A percentile compares a stretch with the other conserved stretches of the same genome.
These are phyloP conservation scores for Candida sp. DNA, from an alignment of 1,139 yeast genomes.

Conservation along the genomic window DNA sequence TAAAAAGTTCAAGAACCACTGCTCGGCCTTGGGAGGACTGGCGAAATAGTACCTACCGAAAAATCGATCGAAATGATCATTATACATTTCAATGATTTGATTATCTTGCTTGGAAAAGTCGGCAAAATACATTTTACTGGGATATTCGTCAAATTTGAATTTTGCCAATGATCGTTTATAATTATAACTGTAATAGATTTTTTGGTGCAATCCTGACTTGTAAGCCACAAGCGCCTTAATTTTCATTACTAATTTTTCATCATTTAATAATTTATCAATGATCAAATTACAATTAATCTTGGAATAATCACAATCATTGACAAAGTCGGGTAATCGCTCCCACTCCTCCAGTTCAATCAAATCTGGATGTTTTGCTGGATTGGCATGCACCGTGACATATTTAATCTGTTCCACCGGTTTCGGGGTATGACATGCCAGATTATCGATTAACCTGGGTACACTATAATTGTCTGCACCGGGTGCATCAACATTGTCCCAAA, in stretches of 20 bases:
- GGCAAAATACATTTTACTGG: background rate
- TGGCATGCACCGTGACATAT: background rate
- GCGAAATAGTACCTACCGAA: conserved; percentile 1
- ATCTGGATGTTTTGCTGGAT: background rate
- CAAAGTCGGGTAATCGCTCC: background rate
- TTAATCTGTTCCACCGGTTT: background rate
- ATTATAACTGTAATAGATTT: background rate
- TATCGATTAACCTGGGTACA: background rate
- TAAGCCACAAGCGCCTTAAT: conserved; percentile 2
- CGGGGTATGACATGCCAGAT: background rate
- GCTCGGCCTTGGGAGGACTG: background rate
- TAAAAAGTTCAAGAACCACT: conserved; percentile 1
- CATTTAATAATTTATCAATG: background rate
- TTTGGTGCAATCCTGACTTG: background rate
- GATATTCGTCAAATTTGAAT: background rate
- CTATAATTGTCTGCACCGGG: background rate
- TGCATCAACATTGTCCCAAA: background rate
- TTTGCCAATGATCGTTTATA: background rate
- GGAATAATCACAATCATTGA: background rate
- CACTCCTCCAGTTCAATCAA: background rate
- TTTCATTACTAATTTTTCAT: conserved; percentile 1
- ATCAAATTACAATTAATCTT: conserved; percentile 1
- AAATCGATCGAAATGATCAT: conserved; percentile 1
- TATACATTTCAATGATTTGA: background rate
- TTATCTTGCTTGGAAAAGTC: background rate